phyloP scores from a whole-genome alignment of 2,329 filamentous ascomycete species.

The Neopestalotiopsis sp. region DNA sequence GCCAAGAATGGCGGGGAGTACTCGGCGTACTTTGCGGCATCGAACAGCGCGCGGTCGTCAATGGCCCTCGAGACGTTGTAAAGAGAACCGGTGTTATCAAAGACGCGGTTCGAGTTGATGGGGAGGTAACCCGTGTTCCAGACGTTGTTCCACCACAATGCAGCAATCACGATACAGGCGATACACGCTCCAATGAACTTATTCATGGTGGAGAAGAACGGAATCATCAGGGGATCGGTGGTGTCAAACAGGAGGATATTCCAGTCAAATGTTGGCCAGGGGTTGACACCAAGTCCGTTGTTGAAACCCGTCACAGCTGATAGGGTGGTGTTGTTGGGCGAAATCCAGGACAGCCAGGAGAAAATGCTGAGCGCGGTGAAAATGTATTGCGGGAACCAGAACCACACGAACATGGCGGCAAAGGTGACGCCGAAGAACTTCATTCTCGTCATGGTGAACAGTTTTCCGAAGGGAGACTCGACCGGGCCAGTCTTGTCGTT shows the following conservation, averaged over 20 bases:
- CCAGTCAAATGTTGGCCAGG: slow-evolving; percentile 47
- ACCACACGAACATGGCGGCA: slow-evolving; percentile 54
- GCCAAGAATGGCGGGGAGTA: slow-evolving; percentile 59
- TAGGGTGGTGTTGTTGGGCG: slow-evolving; percentile 39
- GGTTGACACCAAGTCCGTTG: slow-evolving; percentile 39
- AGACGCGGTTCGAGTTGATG: slow-evolving; percentile 57
- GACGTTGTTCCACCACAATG: slow-evolving; percentile 62
- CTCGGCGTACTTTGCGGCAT: slow-evolving; percentile 48
- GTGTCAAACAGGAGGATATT: slow-evolving; percentile 32
- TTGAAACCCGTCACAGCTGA: slow-evolving; percentile 36
- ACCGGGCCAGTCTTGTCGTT: slow-evolving; percentile 41
- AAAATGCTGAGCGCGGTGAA: slow-evolving; percentile 52
- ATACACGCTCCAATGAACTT: slow-evolving; percentile 62
- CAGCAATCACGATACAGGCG: slow-evolving; percentile 59
- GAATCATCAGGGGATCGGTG: slow-evolving; percentile 33
- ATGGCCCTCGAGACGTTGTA: slow-evolving; percentile 48
- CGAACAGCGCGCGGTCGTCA: slow-evolving; percentile 45
- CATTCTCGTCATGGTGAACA: slow-evolving; percentile 48
- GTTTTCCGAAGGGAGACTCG: slow-evolving; percentile 30
- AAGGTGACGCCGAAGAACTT: slow-evolving; percentile 51
- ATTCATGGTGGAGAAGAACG: slow-evolving; percentile 66
- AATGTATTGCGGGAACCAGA: slow-evolving; percentile 56
- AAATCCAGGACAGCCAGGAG: slow-evolving; percentile 60
- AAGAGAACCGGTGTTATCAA: slow-evolving; percentile 50
- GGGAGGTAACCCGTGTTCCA: slow-evolving; percentile 58